These are phyloP conservation scores for Lachancea thermotolerans DNA, from an alignment of 805 yeast species.

Conservation along the genomic window DNA sequence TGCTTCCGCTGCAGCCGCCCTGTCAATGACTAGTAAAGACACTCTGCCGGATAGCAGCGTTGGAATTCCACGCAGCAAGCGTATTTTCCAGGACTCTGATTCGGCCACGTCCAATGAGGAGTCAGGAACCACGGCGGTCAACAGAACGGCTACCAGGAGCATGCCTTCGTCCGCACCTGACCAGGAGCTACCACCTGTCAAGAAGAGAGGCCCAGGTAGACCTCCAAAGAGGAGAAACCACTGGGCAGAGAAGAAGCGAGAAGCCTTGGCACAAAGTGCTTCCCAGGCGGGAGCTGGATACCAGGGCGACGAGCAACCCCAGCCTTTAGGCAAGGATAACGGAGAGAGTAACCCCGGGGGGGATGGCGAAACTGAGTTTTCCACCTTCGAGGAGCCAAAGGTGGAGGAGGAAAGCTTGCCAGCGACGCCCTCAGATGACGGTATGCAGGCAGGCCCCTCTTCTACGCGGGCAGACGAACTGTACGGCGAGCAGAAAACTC, in stretches of 20 bases:
- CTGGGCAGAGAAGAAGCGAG: slow-evolving; percentile 6
- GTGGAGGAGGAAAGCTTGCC: slow-evolving; percentile 2
- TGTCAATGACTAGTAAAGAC: slow-evolving; percentile 12
- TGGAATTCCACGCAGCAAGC: slow-evolving; percentile 26
- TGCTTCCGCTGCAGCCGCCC: slow-evolving; percentile 4
- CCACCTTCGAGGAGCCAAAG: slow-evolving; percentile 1
- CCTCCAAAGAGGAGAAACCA: slow-evolving; percentile 25
- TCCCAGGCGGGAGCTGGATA: too few species aligned
- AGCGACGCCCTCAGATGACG: slow-evolving; percentile 2
- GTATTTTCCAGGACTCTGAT: slow-evolving; percentile 28
- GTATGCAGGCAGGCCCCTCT: neutral
- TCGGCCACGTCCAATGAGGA: slow-evolving; percentile 1
- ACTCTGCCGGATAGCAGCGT: slow-evolving; percentile 26
- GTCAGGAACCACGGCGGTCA: neutral
- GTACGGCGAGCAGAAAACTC: neutral
- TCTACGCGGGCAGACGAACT: slow-evolving; percentile 1
- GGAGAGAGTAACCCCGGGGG: slow-evolving; percentile 6
- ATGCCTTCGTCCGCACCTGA: slow-evolving; percentile 1
- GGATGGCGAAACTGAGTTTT: slow-evolving; percentile 5
- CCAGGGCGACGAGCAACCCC: too few species aligned
- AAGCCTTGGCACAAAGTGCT: slow-evolving; percentile 1
- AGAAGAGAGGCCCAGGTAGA: slow-evolving; percentile 29
- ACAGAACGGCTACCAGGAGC: neutral
- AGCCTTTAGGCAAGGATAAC: slow-evolving; percentile 2
- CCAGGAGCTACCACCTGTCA: slow-evolving; percentile 9